Conservation (phyloP, 2,329 filamentous ascomycete species). For the Botrytis porri region DNA sequence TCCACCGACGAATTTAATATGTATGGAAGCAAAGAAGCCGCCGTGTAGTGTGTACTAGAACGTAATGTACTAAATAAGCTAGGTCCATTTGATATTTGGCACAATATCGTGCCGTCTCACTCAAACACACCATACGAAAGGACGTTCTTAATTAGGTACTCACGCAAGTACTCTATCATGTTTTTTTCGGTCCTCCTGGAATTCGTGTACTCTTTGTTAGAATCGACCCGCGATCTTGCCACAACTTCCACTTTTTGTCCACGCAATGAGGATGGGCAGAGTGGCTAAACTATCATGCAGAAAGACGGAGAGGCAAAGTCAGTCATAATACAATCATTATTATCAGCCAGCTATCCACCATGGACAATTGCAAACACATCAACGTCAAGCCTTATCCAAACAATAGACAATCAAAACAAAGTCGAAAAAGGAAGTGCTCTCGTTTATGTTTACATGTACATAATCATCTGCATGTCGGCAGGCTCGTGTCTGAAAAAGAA, state of each 20-base stretch:
- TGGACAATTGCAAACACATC: not conserved
- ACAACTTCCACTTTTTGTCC: not conserved
- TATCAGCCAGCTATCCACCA: not conserved
- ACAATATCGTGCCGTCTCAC: not conserved
- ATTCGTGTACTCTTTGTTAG: not conserved
- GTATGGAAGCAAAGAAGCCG: not conserved
- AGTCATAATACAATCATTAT: not conserved
- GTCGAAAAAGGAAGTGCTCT: not conserved
- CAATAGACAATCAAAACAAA: not conserved
- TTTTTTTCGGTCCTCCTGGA: not conserved
- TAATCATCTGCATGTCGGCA: not conserved
- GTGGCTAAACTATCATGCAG: not conserved
- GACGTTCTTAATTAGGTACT: not conserved
- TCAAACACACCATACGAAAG: not conserved
- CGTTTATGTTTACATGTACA: not conserved
- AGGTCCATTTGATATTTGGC: not conserved
- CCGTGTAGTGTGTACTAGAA: not conserved
- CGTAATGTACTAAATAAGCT: not conserved
- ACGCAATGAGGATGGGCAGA: constrained; percentile 1
- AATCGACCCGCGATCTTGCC: not conserved
- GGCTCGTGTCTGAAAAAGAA: too few species aligned
- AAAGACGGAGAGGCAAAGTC: not conserved
- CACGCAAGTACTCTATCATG: too few species aligned
- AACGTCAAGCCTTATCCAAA: not conserved
- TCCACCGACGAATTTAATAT: not conserved